Evolutionary conservation across 2,329 filamentous ascomycete genomes (phyloP), one percentile per base, ranked within the genome.

Genomic region (Acephala macrosclerotiorum): DNA sequence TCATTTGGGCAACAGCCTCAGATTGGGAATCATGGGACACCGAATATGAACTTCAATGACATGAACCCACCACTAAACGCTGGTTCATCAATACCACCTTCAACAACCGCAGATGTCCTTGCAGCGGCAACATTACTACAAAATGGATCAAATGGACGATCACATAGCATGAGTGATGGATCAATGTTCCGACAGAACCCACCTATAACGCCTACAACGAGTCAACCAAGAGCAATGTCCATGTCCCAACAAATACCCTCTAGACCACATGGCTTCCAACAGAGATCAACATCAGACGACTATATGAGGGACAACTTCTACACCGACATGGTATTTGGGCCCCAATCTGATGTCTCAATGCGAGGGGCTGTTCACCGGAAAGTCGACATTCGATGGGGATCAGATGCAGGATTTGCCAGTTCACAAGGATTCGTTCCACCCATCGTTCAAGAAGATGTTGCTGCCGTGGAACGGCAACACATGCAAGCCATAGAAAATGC

Each of bases 341-440:
- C 36, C 12, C 67, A 68, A 35, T 35, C 61, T 1, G 63, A 66
- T 22, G 42, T 47, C 29, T 20, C 69, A 2, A 58, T 66, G 58
- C 65, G 65, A 25, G 65, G 68, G 67, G 60, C 59, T 4, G 58
- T 65, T 12, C 66, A 60, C 47, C 69, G 69, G 22, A 82, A 85
- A 60, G 68, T 68, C 14, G 75, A 76, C 45, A 81, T 91, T 53
- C 85, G 86, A 67, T 92, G 88, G 85, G 90, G 90, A 11, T 90
- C 90, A 0, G 90, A 93, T 76, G 76, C 83, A n/a, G 86, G 81
- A 64, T 93, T 93, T 74, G 83, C 80, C 67, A 77, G 79, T 25
- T 75, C 82, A 6, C 85, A 87, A 71, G 84, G 82, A n/a, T 93
- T 89, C 71, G 79, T 86, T 7, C 85, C 88, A 0, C 80, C 81